Evolutionary conservation across 129 eudicot species (phyloP), one percentile per base, ranked within the genome.

Genomic region (Gnaphalium uliginosum): DNA sequence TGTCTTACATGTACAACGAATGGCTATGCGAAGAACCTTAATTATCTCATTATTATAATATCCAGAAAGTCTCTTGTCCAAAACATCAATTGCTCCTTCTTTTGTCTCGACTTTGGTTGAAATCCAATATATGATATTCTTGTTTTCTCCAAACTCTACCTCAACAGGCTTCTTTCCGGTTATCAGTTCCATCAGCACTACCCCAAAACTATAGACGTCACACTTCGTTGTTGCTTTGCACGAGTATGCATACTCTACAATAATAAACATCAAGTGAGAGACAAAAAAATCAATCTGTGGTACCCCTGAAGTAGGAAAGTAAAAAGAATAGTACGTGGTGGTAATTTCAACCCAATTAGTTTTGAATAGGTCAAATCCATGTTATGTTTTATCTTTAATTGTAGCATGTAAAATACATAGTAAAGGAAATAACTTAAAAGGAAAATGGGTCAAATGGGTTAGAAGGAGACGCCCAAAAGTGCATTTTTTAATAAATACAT

Each of bases 91-190:
- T 1, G 89, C 93, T 50, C 98, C 96, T 85, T 90, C 96, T 60
- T 87, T 93, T 21, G 92, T 93, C 76, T 90, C 91, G 35, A 93
- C 87, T 68, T 90, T 93, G 51, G 88, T 80, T 30, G 88, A 88
- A 71, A 93, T 82, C 98, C 98, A 93, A 54, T 85, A 83, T 68
- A 93, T 85, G 69, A 93, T 90, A 81, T 93, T 88, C 88, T 90
- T 90, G 88, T 77, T 90, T 68, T 93, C 98, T 72, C 98, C 98
- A 53, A 86, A 93, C 86, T 93, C 98, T 18, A 85, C 75, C 84
- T 93, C 98, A 81, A 90, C 96, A 0, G 92, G 98, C 87, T 85
- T 90, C 80, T 86, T 90, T 71, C 98, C 98, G 0, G 95, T 93
- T 71, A 93, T 71, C n/a, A 93, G 84, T 72, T 93, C 98, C 92